These are phyloP conservation scores for Saturnispora zaruensis DNA, from an alignment of 805 yeast species.

Conservation along the genomic window DNA sequence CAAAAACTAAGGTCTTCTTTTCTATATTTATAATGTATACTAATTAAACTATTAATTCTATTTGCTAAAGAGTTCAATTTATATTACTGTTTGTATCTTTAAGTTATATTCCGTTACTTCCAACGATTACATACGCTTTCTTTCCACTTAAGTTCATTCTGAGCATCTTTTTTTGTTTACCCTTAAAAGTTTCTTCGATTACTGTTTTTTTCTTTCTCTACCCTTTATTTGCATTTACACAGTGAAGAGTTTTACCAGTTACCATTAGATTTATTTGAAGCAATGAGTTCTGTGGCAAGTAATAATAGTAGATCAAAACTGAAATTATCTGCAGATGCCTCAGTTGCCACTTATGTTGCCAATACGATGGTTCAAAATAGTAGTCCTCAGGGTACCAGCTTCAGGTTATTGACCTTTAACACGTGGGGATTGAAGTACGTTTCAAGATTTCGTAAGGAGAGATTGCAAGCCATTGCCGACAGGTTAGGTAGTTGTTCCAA, in stretches of 20 bases:
- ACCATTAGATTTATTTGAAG: background rate
- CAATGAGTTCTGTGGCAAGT: background rate
- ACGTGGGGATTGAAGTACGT: constrained; percentile 88
- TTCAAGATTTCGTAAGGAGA: constrained; percentile 55
- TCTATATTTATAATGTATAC: background rate
- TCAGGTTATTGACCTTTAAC: constrained; percentile 59
- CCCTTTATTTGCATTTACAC: background rate
- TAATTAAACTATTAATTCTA: background rate
- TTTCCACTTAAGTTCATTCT: background rate
- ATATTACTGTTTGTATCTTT: background rate
- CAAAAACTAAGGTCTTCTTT: background rate
- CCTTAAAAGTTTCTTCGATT: background rate
- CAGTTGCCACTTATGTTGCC: background rate
- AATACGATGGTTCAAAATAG: background rate
- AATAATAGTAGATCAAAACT: background rate
- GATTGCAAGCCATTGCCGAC: constrained; percentile 70
- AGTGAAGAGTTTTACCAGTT: background rate
- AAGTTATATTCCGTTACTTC: background rate
- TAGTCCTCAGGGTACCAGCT: constrained; percentile 5
- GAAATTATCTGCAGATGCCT: background rate
- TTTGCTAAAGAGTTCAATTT: background rate
- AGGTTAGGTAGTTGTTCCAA: constrained; percentile 33
- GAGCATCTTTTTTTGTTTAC: background rate
- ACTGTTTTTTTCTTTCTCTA: background rate
- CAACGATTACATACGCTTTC: background rate